Evolutionary conservation across 2,329 filamentous ascomycete species (phyloP).

Genomic region (Cryphonectria parasitica): DNA sequence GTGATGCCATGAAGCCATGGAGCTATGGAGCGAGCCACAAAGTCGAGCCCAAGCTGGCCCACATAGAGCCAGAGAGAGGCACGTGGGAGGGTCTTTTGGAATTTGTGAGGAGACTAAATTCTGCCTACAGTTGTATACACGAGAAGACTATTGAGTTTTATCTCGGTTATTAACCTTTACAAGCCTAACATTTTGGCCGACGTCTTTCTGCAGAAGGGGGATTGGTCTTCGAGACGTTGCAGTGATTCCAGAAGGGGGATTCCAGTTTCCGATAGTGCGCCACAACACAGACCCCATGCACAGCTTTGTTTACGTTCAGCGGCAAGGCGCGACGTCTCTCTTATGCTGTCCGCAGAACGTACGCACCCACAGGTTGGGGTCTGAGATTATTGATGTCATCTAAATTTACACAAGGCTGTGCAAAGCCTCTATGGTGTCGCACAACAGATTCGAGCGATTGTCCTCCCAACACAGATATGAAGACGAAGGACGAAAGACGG

Average conservation of each 20-base stretch:
- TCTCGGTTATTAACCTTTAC: background rate
- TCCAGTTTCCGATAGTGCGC: background rate
- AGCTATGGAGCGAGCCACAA: background rate
- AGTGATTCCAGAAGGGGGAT: background rate
- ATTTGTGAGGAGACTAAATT: background rate
- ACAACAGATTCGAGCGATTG: background rate
- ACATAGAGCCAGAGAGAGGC: background rate
- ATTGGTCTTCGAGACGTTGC: background rate
- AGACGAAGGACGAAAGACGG: background rate
- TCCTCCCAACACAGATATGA: background rate
- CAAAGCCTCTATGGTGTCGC: background rate
- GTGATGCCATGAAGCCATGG: background rate
- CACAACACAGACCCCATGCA: background rate
- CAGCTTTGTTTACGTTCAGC: background rate
- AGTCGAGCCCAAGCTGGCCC: background rate
- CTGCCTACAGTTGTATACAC: background rate
- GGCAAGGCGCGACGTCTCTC: background rate
- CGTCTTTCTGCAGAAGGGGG: background rate
- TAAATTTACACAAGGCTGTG: background rate
- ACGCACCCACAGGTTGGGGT: background rate
- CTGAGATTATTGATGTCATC: background rate
- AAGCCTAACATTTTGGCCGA: background rate
- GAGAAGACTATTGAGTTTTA: background rate
- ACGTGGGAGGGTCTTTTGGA: background rate
- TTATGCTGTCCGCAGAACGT: background rate